Evolutionary conservation across 371 early-diverging fungal genomes (phyloP).

Genomic region (Syncephalis plumigaleata): DNA sequence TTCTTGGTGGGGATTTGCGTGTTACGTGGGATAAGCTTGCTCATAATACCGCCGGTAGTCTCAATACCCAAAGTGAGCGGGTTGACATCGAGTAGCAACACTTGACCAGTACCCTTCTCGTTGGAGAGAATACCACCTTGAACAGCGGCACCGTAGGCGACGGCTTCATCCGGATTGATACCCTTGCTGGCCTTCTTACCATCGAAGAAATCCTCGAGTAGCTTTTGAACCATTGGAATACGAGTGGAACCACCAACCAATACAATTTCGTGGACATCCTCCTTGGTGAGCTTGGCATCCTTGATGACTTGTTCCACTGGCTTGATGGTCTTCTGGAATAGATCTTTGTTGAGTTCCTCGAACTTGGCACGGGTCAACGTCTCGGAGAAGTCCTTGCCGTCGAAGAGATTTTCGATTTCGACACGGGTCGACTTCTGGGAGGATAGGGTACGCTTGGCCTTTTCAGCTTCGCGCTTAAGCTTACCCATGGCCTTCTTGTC

Average conservation of each 20-base stretch:
- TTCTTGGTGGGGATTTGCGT: conserved; percentile 95
- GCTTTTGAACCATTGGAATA: conserved; percentile 98
- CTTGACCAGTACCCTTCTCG: conserved; percentile 21
- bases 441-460: conserved; percentile 81
- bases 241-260: conserved; percentile 99
- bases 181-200: conserved; percentile 94
- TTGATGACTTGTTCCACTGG: conserved; percentile 92
- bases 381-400: conserved; percentile 85
- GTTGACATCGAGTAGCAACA: conserved; percentile 66
- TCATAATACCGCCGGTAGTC: conserved; percentile 97
- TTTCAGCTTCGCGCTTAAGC: conserved; percentile 76
- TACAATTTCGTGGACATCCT: conserved; percentile 87
- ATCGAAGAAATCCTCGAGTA: conserved; percentile 93
- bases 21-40: conserved; percentile 91
- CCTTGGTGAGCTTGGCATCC: conserved; percentile 89
- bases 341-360: conserved; percentile 89
- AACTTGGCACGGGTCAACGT: conserved; percentile 94
- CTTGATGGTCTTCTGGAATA: conserved; percentile 86
- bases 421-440: conserved; percentile 42
- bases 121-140: conserved; percentile 90
- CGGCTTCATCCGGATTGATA: conserved; percentile 97
- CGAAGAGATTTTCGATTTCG: conserved; percentile 79
- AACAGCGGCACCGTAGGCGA: conserved; percentile 98
- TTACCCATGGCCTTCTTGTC: conserved; percentile 68
- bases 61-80: conserved; percentile 90